Conservation (phyloP, 805 yeast species). For the Ogataea henricii region DNA sequence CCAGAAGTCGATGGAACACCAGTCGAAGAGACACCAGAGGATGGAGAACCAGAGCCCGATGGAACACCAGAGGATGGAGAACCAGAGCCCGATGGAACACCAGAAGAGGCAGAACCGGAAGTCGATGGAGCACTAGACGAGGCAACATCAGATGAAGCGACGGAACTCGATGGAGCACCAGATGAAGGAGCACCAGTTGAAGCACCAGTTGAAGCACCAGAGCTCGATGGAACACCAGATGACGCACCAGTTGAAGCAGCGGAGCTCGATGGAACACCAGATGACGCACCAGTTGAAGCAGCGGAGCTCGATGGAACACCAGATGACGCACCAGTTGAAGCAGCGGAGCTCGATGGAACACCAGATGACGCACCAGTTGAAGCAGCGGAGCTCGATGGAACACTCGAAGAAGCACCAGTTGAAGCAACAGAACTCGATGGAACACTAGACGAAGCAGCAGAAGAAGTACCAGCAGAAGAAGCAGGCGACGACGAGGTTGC, state of each 20-base stretch:
- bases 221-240: not conserved
- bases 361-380: not conserved
- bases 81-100: not conserved
- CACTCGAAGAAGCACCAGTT: no score
- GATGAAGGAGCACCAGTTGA: not conserved
- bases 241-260: not conserved
- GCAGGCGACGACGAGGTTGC: not conserved
- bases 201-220: not conserved
- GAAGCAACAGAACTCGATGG: not conserved
- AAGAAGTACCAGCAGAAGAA: not conserved
- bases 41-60: not conserved
- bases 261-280: not conserved
- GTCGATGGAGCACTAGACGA: not conserved
- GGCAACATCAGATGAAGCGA: not conserved
- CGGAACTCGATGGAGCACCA: not conserved
- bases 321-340: not conserved
- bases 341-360: not conserved
- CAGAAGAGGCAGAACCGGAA: not conserved
- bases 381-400: not conserved
- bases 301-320: not conserved
- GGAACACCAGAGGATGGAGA: not conserved
- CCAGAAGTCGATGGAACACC: not conserved
- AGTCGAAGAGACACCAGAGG: not conserved
- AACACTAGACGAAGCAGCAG: not conserved
- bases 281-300: not conserved